Percentiles rank a stretch among this genome's conserved stretches.
These are phyloP conservation scores for Metschnikowia kunwiensis DNA, from an alignment of 805 yeast genomes.

Conservation along the genomic window DNA sequence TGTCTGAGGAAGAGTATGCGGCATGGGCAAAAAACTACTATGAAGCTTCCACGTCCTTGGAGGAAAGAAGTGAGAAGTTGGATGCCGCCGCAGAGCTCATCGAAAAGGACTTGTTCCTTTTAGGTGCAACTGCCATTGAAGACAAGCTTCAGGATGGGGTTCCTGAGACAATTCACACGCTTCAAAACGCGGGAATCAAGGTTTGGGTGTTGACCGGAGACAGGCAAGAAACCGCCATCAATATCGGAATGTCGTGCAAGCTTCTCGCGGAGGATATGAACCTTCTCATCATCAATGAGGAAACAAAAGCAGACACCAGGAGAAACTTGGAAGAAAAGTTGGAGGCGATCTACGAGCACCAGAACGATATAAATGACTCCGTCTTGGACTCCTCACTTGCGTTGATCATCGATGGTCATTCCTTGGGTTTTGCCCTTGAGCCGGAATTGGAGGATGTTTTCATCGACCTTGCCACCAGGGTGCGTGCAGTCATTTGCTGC, in stretches of 20 bases:
- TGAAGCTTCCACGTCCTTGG: constrained; percentile 79
- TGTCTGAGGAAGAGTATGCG: constrained; percentile 73
- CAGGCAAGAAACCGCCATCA: constrained; percentile 97
- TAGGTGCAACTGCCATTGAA: constrained; percentile 98
- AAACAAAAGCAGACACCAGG: constrained; percentile 69
- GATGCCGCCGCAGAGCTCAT: constrained; percentile 89
- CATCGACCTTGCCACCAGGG: constrained; percentile 74
- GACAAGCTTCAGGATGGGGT: constrained; percentile 98
- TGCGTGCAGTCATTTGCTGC: constrained; percentile 97
- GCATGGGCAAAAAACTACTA: constrained; percentile 66
- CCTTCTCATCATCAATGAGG: constrained; percentile 83
- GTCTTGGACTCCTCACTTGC: constrained; percentile 67
- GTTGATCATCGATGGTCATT: constrained; percentile 89
- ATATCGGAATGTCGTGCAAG: constrained; percentile 97
- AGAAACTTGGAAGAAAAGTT: constrained; percentile 72
- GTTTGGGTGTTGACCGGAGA: constrained; percentile 99
- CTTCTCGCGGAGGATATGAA: constrained; percentile 95
- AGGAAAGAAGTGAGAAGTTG: constrained; percentile 67
- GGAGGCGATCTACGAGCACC: constrained; percentile 66
- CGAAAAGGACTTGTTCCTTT: constrained; percentile 70
- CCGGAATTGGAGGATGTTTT: constrained; percentile 73
- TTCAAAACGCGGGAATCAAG: constrained; percentile 95
- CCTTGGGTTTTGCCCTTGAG: constrained; percentile 82
- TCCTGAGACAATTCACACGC: constrained; percentile 92
- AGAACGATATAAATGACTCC: constrained; percentile 62